Evolutionary conservation across 2,329 filamentous ascomycete species (phyloP), one percentile per base, ranked within the genome.

Genomic region (Chaetomiaceae sp.): DNA sequence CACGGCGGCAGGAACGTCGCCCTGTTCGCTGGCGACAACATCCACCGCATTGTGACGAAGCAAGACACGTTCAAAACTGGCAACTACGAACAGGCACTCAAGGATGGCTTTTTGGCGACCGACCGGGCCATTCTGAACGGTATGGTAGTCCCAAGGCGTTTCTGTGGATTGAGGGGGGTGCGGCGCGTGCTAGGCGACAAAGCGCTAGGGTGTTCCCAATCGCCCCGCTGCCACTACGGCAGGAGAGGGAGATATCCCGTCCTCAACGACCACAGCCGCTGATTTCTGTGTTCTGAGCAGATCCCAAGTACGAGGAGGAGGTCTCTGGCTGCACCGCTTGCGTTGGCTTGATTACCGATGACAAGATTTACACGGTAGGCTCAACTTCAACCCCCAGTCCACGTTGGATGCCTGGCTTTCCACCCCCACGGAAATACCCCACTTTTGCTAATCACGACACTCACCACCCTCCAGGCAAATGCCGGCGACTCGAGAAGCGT

Each of bases 1-100:
- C 93, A 99, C 69, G 93, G 93, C 62, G 93, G 93, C 66, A 91
- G 96, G 70, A 95, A 95, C 70, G 93, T 99, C 37, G 93, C 93
- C 44, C 73, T 93, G 52, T 99, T 95, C 68, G 85, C 92, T 4
- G 93, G 93, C 65, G 86, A 95, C 62, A 83, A 96, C 66, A 85
- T 99, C 66, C 89, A 96, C 74, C 84, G 90, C 68, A 99, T 99
- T 66, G 82, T 99, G 58, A 81, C 89, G 57, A 96, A 95, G 71
- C 93, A 99, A 73, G 90, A 96, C 52, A 84, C 89, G 25, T 99
- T 96, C 74, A 89, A 90, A 71, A 78, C 85, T 59, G 89, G 88
- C 61, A 86, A 97, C 70, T 89, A 96, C 63, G 89, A 95, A 68
- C 93, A 97, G 76, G 89, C 92, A 47, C 78, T 99, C 62, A 96